Evolutionary conservation across 441 rosid species (phyloP), one percentile per base, ranked within the genome.

Genomic region (Pelargonium cotyledonis): DNA sequence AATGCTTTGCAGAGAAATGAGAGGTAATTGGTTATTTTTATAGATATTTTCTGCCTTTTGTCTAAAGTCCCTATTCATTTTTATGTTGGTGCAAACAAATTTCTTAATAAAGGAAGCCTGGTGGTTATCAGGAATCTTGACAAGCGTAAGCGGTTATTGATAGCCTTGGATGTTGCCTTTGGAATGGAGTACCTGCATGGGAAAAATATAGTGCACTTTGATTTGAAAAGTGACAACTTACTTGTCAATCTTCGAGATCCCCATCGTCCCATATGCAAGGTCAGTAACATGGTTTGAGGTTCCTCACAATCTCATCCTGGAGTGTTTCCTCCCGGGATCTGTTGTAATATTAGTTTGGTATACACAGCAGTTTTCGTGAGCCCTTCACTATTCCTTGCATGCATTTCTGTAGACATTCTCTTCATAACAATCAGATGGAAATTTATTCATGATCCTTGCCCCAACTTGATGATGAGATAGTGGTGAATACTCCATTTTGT

Each of bases 211-310:
- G 92, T 87, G 68, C 92, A 87, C 72, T 87, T 87, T 47, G 92
- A 87, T 76, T 78, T 87, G 79, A 87, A 87, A 82, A 87, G 89
- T 75, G 89, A 87, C 81, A 87, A 87, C 80, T 77, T 87, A 76
- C 89, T 87, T 47, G 92, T 87, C 68, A 87, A 87, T 80, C 89
- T 87, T 70, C 85, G 89, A 67, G 97, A 91, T 84, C 85, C 94
- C 71, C 87, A 85, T 72, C 85, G 92, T 23, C 90, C 90, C 63
- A 83, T 88, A 70, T 88, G 88, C 82, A 88, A 88, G 92, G 92
- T 85, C 68, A 72, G 53, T 26, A 31, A 53, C 38, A 57, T 5
- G 19, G 0, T 19, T 5, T 11, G 18, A 10, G 2, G 8, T 57
- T 10, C 19, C 12, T 16, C 16, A 49, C 15, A 49, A 49, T 49